These are phyloP conservation scores for Phylloboletellus chloephorus DNA, from an alignment of 1,284 basidiomycete species.

Conservation along the genomic window DNA sequence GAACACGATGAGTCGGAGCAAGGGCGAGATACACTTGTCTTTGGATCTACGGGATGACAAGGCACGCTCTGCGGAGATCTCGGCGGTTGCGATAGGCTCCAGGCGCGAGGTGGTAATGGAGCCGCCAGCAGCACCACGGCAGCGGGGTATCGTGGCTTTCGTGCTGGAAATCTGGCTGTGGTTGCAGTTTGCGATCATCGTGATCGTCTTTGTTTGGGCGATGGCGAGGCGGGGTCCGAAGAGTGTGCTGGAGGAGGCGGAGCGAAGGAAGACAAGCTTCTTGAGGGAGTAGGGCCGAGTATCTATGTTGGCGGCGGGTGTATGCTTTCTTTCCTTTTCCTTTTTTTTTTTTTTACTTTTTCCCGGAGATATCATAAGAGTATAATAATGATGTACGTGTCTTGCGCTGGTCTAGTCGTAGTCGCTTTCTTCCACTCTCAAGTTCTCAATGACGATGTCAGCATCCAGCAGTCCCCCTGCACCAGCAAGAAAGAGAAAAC, in stretches of 20 bases:
- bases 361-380: slow-evolving; percentile 19
- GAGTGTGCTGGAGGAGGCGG: slow-evolving; percentile 53
- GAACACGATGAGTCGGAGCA: slow-evolving; percentile 33
- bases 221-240: slow-evolving; percentile 73
- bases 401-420: slow-evolving; percentile 16
- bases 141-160: slow-evolving; percentile 41
- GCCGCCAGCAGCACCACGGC: slow-evolving; percentile 19
- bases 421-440: slow-evolving; percentile 2
- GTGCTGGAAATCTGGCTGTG: slow-evolving; percentile 73
- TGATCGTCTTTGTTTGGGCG: slow-evolving; percentile 69
- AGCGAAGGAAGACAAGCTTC: slow-evolving; percentile 36
- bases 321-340: slow-evolving; percentile 5
- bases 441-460: slow-evolving; percentile 11
- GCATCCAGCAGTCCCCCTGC: slow-evolving; percentile 12
- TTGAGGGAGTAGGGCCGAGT: slow-evolving; percentile 30
- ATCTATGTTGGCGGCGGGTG: slow-evolving; percentile 4
- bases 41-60: slow-evolving; percentile 14
- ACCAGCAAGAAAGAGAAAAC: slow-evolving; percentile 22
- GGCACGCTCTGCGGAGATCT: slow-evolving; percentile 3
- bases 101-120: slow-evolving; percentile 7
- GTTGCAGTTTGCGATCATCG: slow-evolving; percentile 69
- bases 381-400: slow-evolving; percentile 23
- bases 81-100: slow-evolving; percentile 1
- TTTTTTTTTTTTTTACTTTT: background rate
- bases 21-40: slow-evolving; percentile 12